phyloP scores from a whole-genome alignment of 1,284 basidiomycete species.

The Thelephora terrestris region DNA sequence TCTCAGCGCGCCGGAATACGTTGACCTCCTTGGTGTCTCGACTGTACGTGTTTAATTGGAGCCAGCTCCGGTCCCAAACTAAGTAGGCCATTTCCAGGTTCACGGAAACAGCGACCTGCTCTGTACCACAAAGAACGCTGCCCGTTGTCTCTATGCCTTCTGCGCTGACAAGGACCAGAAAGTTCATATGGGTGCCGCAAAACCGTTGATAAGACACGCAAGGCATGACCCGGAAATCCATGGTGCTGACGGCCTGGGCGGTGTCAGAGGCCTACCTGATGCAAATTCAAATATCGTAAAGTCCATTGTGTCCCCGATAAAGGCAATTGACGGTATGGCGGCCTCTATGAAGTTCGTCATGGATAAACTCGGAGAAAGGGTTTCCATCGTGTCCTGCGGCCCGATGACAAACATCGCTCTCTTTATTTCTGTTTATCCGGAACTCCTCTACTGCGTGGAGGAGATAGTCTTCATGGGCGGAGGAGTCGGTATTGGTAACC shows the following conservation, averaged over 20 bases:
- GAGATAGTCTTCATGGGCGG: constrained; percentile 88
- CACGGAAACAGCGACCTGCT: constrained; percentile 66
- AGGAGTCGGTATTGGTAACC: constrained; percentile 72
- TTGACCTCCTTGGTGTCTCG: constrained; percentile 69
- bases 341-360: constrained; percentile 16
- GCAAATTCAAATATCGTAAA: not conserved
- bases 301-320: constrained; percentile 13
- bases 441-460: constrained; percentile 58
- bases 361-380: constrained; percentile 35
- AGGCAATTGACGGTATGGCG: constrained; percentile 61
- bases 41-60: constrained; percentile 37
- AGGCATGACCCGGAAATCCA: constrained; percentile 59
- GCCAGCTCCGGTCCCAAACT: not conserved
- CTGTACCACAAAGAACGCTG: constrained; percentile 61
- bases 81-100: constrained; percentile 33
- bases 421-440: constrained; percentile 61
- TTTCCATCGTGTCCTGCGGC: constrained; percentile 63
- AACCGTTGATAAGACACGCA: constrained; percentile 43
- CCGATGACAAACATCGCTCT: constrained; percentile 81
- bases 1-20: constrained; percentile 41
- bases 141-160: constrained; percentile 62
- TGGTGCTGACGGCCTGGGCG: constrained; percentile 68
- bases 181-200: constrained; percentile 57
- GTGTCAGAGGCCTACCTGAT: constrained; percentile 61
- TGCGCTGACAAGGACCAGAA: constrained; percentile 44